Base-by-base conservation (phyloP, 139 green algal genomes). In the Nannochloris sp. region DNA sequence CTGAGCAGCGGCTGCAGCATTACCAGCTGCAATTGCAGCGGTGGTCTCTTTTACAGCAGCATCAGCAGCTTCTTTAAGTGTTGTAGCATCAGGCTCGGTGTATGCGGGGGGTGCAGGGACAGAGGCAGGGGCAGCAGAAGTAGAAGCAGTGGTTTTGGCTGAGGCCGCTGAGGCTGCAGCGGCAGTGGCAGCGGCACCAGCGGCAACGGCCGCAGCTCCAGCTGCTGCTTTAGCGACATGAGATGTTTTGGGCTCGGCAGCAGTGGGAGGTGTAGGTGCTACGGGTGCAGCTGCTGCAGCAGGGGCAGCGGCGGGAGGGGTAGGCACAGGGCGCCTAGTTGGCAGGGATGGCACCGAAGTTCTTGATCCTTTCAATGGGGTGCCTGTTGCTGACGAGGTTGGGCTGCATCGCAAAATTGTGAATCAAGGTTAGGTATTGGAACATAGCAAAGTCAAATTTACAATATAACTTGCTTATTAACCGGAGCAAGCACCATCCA, bases 1-100 rank as follows among this genome's bases (percentile, higher is more conserved):
- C 37, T 38, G 55, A 58, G 54, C 44, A 58, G 62, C 53, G 23
- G 35, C 38, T 46, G 15, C 24, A 33, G 30, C 46, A 44, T 65
- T 25, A 30, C 30, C 38, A 53, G 48, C 37, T 44, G 7, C 54
- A 7, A 27, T 25, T 19, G 25, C 55, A 31, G 37, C 37, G 8
- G 10, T 3, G 14, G 36, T 24, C 10, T 27, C 24, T n/a, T 29
- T 32, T 13, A 46, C 27, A 46, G 39, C 39, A 37, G 23, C 30
- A 9, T 25, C 48, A 27, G 25, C 39, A 33, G 60, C n/a, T 10
- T 59, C 36, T 25, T 72, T 31, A 60, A 70, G 25, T 37, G 34
- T 36, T 48, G 37, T 9, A 23, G 66, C 36, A n/a, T 64, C 19
- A 23, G 42, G 9, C 3, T 56, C 39, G 29, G 34, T 19, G 3